Evolutionary conservation across 495 filamentous ascomycete genomes (phyloP).

Genomic region (Recurvomyces mirabilis): DNA sequence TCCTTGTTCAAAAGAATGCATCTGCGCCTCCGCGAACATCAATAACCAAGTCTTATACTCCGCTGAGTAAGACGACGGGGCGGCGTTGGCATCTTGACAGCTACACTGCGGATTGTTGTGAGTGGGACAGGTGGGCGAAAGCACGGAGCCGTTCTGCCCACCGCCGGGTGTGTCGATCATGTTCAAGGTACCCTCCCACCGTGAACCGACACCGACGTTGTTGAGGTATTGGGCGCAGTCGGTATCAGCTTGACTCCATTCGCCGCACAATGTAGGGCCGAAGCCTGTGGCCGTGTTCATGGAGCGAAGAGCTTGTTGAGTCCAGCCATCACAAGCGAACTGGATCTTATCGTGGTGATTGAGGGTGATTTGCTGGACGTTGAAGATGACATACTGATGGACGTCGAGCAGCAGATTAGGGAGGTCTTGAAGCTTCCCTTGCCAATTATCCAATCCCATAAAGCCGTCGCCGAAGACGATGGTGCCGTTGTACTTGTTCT

Average conservation of each 20-base stretch:
- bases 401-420: conserved; percentile 60
- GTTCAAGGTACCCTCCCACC: conserved; percentile 77
- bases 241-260: conserved; percentile 97
- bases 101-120: conserved; percentile 44
- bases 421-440: conserved; percentile 29
- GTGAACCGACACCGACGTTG: conserved; percentile 74
- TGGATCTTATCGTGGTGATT: conserved; percentile 56
- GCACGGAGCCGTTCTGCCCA: conserved; percentile 36
- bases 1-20: conserved; percentile 77
- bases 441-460: conserved; percentile 40
- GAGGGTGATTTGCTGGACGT: conserved; percentile 44
- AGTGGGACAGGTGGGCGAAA: conserved; percentile 60
- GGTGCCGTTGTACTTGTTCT: conserved; percentile 35
- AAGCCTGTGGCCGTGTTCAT: conserved; percentile 68
- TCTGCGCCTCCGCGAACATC: conserved; percentile 91
- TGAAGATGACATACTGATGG: conserved; percentile 69
- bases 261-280: conserved; percentile 92
- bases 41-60: conserved; percentile 76
- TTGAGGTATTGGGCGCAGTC: conserved; percentile 85
- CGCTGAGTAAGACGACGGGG: conserved; percentile 51
- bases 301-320: conserved; percentile 57
- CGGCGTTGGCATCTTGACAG: conserved; percentile 66
- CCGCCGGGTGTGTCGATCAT: conserved; percentile 39
- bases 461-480: conserved; percentile 63
- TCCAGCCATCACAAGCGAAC: conserved; percentile 82